phyloP scores from a whole-genome alignment of 352 stramenopile species.

The Saprolegnia parasitica region DNA sequence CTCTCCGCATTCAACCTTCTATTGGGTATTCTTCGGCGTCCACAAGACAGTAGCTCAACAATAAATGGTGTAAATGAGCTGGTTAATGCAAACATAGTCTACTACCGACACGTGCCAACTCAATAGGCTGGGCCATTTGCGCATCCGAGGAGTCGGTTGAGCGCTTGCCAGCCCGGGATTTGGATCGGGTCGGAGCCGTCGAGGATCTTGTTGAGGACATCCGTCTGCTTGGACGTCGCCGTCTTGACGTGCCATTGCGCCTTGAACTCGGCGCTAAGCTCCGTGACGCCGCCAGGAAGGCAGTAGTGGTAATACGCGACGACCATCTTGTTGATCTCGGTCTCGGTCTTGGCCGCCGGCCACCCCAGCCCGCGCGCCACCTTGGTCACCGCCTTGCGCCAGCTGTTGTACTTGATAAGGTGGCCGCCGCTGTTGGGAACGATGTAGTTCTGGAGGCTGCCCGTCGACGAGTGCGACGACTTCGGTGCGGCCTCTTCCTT shows the following conservation, averaged over 20 bases:
- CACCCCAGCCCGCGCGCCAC: background rate
- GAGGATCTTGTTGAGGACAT: slow-evolving; percentile 36
- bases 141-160: no score
- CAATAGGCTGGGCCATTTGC: no score
- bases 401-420: background rate
- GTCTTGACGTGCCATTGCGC: slow-evolving; percentile 35
- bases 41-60: no score
- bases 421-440: background rate
- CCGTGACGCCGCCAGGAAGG: background rate
- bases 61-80: no score
- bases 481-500: background rate
- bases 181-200: slow-evolving; percentile 18
- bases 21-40: no score
- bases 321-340: slow-evolving; percentile 3
- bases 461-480: background rate
- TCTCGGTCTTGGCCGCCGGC: background rate
- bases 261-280: background rate
- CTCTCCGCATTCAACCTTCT: no score
- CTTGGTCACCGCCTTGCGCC: background rate
- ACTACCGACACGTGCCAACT: no score
- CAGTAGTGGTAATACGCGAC: slow-evolving; percentile 13
- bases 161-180: background rate
- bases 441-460: background rate
- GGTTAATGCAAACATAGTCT: no score
- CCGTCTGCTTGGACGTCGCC: slow-evolving; percentile 37